phyloP scores from a whole-genome alignment of 768 basidiomycete species.

The Leccinum rimulosum region DNA sequence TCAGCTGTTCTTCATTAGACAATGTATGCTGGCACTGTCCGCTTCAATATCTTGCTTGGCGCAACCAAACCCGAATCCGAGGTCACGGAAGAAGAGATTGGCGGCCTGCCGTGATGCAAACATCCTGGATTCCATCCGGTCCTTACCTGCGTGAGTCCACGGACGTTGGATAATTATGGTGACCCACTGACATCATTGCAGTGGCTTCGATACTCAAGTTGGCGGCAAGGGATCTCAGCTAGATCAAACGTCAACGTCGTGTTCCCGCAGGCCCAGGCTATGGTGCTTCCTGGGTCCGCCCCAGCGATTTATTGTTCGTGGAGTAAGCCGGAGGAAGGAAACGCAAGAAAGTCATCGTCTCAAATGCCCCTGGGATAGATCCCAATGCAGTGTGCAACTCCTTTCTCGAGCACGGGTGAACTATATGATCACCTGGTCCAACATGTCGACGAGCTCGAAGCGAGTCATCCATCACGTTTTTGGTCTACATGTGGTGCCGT shows the following conservation, averaged over 20 bases:
- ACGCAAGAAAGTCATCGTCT: slow-evolving; percentile 56
- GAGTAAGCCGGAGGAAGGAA: slow-evolving; percentile 71
- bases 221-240: too few species aligned
- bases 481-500: slow-evolving; percentile 69
- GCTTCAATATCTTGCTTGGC: too few species aligned
- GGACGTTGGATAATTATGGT: too few species aligned
- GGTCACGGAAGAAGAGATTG: too few species aligned
- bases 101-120: too few species aligned
- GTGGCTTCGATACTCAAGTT: too few species aligned
- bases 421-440: slow-evolving; percentile 72
- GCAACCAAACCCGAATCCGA: too few species aligned
- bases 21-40: too few species aligned
- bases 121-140: too few species aligned
- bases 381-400: slow-evolving; percentile 45
- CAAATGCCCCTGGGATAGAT: slow-evolving; percentile 76
- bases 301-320: slow-evolving; percentile 84
- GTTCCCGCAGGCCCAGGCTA: slow-evolving; percentile 83
- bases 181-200: too few species aligned
- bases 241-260: slow-evolving; percentile 85
- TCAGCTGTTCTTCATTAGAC: too few species aligned
- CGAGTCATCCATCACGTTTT: slow-evolving; percentile 50
- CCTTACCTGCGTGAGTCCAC: too few species aligned
- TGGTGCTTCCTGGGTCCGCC: slow-evolving; percentile 71
- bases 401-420: slow-evolving; percentile 53
- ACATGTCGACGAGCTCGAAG: slow-evolving; percentile 49